These are phyloP conservation scores for Chamaecrista fasciculata DNA, from an alignment of 306 rosid genomes.

Conservation along the genomic window DNA sequence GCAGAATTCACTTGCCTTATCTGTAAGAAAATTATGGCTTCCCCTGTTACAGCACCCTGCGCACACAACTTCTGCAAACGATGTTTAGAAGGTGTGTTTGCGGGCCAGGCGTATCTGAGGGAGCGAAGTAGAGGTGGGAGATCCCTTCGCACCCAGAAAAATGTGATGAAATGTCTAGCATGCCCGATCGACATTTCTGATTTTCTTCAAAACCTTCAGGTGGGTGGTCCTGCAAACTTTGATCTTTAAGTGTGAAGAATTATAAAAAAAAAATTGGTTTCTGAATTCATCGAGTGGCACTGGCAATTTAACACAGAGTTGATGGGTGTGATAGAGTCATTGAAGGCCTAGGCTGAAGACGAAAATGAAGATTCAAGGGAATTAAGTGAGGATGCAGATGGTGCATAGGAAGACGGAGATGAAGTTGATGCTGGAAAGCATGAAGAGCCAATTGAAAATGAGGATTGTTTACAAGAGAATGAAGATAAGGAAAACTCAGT, in stretches of 20 bases:
- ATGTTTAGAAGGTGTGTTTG: constrained; percentile 48
- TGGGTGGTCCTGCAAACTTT: constrained; percentile 7
- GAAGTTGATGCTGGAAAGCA: constrained; percentile 2
- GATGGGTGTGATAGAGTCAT: constrained; percentile 53
- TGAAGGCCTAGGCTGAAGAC: constrained; percentile 23
- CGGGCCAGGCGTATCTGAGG: constrained; percentile 41
- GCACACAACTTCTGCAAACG: constrained; percentile 57
- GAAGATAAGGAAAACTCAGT: neutral
- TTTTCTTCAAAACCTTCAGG: constrained; percentile 67
- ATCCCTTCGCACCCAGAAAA: constrained; percentile 53
- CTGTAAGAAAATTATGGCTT: constrained; percentile 45
- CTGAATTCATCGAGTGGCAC: constrained; percentile 8
- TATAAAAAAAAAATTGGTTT: neutral
- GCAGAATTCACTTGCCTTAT: constrained; percentile 57
- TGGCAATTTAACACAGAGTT: constrained; percentile 67
- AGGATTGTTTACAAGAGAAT: no score
- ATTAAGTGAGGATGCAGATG: constrained; percentile 22
- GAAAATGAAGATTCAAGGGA: constrained; percentile 34
- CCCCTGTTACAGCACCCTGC: constrained; percentile 55
- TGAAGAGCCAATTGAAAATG: neutral
- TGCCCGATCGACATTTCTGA: constrained; percentile 58
- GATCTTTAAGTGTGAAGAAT: neutral
- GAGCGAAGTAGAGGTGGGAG: constrained; percentile 53
- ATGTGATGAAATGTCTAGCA: constrained; percentile 56
- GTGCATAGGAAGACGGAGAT: constrained; percentile 20